Evolutionary conservation across 2,329 filamentous ascomycete species (phyloP).

Genomic region (Aspergillus eucalypticola): DNA sequence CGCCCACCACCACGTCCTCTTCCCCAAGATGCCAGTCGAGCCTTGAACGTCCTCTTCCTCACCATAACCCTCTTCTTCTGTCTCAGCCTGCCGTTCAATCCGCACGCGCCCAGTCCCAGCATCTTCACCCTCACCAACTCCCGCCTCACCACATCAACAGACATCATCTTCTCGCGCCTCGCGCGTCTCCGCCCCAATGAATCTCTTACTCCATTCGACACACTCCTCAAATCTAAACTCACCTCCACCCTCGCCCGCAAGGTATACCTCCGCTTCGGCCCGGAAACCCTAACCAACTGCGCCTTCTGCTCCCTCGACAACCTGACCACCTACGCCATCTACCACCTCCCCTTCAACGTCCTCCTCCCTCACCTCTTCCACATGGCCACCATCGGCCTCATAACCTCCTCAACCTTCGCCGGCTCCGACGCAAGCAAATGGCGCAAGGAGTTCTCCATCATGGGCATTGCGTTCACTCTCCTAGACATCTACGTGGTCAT

Average conservation of each 20-base stretch:
- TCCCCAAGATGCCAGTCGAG: slow-evolving; percentile 36
- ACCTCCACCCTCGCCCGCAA: slow-evolving; percentile 70
- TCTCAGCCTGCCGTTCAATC: slow-evolving; percentile 68
- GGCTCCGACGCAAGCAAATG: slow-evolving; percentile 67
- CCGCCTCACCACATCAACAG: slow-evolving; percentile 79
- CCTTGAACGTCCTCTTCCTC: slow-evolving; percentile 55
- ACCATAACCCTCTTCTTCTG: slow-evolving; percentile 56
- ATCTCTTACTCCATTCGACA: slow-evolving; percentile 57
- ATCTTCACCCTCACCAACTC: slow-evolving; percentile 76
- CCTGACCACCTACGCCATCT: slow-evolving; percentile 71
- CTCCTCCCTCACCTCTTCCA: slow-evolving; percentile 79
- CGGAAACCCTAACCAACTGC: slow-evolving; percentile 70
- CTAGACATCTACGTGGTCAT: slow-evolving; percentile 67
- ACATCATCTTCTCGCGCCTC: slow-evolving; percentile 80
- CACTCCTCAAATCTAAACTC: slow-evolving; percentile 67
- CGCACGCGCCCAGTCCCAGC: slow-evolving; percentile 57
- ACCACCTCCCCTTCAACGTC: slow-evolving; percentile 69
- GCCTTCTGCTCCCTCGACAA: slow-evolving; percentile 79
- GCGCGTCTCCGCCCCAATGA: slow-evolving; percentile 43
- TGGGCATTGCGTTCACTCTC: slow-evolving; percentile 58
- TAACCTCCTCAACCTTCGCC: slow-evolving; percentile 68
- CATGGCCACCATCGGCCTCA: slow-evolving; percentile 68
- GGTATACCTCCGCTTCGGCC: slow-evolving; percentile 82
- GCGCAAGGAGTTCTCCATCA: slow-evolving; percentile 68
- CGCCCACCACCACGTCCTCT: slow-evolving; percentile 42